These are phyloP conservation scores for Penicillium sp. DNA, from an alignment of 2,329 filamentous ascomycete species.

Conservation along the genomic window DNA sequence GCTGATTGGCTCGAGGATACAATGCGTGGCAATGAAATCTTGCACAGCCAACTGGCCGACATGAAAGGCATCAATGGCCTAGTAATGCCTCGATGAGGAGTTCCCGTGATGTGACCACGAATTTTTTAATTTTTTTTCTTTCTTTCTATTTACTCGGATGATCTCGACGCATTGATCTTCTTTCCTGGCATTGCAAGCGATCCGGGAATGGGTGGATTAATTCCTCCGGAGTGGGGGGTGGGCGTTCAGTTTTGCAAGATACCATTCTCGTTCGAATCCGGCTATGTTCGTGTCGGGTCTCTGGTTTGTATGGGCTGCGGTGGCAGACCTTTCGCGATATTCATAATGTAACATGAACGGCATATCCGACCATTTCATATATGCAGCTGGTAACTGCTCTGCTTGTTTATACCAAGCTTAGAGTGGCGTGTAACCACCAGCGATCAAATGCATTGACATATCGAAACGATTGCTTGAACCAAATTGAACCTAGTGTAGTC, in stretches of 20 bases:
- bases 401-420: neutral
- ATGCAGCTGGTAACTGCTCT: neutral
- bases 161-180: slow-evolving; percentile 3
- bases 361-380: neutral
- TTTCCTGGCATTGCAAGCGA: slow-evolving; percentile 17
- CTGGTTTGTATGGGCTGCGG: neutral
- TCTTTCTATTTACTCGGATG: neutral
- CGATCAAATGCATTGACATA: neutral
- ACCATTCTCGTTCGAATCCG: slow-evolving; percentile 5
- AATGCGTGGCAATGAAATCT: slow-evolving; percentile 61
- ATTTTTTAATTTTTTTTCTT: neutral
- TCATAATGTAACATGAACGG: neutral
- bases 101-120: slow-evolving; percentile 22
- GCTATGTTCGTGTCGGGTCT: neutral
- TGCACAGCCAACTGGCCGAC: slow-evolving; percentile 53
- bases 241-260: slow-evolving; percentile 25
- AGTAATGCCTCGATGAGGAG: slow-evolving; percentile 33
- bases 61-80: slow-evolving; percentile 40
- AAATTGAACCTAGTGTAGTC: too few species aligned
- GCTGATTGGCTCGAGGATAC: slow-evolving; percentile 74
- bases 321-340: neutral
- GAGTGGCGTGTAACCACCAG: too few species aligned
- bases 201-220: slow-evolving; percentile 22
- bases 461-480: neutral
- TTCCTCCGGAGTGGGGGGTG: slow-evolving; percentile 9